A percentile compares a stretch with the other conserved stretches of the same genome.
phyloP scores from a whole-genome alignment of 2,329 filamentous ascomycete genomes.

The Neonectria hederae region DNA sequence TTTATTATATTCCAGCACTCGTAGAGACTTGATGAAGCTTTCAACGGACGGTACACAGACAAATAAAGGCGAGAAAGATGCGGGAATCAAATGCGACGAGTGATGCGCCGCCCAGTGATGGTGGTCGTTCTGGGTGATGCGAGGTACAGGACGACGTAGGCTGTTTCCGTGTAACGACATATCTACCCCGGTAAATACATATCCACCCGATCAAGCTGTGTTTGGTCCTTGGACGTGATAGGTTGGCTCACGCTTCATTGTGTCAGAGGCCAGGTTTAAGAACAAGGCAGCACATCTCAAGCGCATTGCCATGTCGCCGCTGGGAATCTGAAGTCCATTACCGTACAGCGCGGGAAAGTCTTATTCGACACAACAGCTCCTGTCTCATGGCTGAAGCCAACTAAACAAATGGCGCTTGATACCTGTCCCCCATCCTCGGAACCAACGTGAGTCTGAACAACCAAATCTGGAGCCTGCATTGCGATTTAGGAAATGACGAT shows the following conservation, averaged over 20 bases:
- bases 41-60: not conserved
- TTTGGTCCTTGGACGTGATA: conserved; percentile 3
- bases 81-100: conserved; percentile 3
- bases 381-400: conserved; percentile 2
- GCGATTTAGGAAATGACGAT: conserved; percentile 9
- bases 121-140: not conserved
- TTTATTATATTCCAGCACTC: conserved; percentile 20
- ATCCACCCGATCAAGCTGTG: conserved; percentile 7
- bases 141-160: conserved; percentile 29
- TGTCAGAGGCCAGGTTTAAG: not conserved
- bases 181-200: conserved; percentile 37
- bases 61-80: not conserved
- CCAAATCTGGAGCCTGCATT: conserved; percentile 16
- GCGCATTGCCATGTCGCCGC: conserved; percentile 10
- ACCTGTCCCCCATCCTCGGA: conserved; percentile 55
- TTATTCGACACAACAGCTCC: not conserved
- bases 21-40: conserved; percentile 3
- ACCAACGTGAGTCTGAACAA: conserved; percentile 55
- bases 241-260: not conserved
- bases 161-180: conserved; percentile 34
- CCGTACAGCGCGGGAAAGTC: not conserved
- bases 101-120: not conserved
- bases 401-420: conserved; percentile 50
- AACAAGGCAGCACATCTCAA: not conserved
- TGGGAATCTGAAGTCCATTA: not conserved